Evolutionary conservation across 2,329 filamentous ascomycete genomes (phyloP).

Genomic region (Aspergillus candidus): DNA sequence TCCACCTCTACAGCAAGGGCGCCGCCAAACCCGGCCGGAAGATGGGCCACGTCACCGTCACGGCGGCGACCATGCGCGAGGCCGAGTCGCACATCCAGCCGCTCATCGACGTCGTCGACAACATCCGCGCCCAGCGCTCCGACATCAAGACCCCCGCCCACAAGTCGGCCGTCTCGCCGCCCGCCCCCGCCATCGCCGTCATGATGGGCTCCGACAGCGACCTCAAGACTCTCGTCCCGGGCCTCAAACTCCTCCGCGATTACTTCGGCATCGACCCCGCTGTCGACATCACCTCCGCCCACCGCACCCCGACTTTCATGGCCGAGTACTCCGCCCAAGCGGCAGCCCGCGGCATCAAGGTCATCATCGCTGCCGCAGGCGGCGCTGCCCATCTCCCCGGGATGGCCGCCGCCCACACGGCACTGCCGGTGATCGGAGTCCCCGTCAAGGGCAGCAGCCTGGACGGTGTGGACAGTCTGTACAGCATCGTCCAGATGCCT

Average conservation of each 20-base stretch:
- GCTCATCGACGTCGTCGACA: constrained; percentile 69
- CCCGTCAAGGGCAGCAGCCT: constrained; percentile 68
- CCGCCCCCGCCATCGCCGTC: constrained; percentile 38
- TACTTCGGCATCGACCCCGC: constrained; percentile 39
- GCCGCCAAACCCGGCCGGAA: constrained; percentile 80
- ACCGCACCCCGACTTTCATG: constrained; percentile 68
- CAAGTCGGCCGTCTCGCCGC: constrained; percentile 26
- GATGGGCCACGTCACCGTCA: constrained; percentile 89
- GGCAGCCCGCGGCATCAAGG: constrained; percentile 59
- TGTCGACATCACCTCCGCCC: constrained; percentile 47
- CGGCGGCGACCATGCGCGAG: constrained; percentile 60
- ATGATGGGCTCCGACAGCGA: constrained; percentile 47
- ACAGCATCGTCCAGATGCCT: constrained; percentile 75
- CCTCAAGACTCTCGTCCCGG: constrained; percentile 40
- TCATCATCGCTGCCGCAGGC: constrained; percentile 70
- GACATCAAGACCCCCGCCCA: constrained; percentile 30
- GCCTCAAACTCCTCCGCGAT: constrained; percentile 39
- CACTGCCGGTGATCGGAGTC: constrained; percentile 69
- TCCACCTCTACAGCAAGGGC: constrained; percentile 90
- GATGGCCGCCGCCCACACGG: constrained; percentile 67
- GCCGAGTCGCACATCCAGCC: constrained; percentile 64
- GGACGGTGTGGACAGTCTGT: constrained; percentile 64
- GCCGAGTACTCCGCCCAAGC: constrained; percentile 59
- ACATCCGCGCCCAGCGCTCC: constrained; percentile 60
- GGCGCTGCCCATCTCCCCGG: constrained; percentile 68